Evolutionary conservation across 495 filamentous ascomycete species (phyloP).

Genomic region (Bacidia rubella): DNA sequence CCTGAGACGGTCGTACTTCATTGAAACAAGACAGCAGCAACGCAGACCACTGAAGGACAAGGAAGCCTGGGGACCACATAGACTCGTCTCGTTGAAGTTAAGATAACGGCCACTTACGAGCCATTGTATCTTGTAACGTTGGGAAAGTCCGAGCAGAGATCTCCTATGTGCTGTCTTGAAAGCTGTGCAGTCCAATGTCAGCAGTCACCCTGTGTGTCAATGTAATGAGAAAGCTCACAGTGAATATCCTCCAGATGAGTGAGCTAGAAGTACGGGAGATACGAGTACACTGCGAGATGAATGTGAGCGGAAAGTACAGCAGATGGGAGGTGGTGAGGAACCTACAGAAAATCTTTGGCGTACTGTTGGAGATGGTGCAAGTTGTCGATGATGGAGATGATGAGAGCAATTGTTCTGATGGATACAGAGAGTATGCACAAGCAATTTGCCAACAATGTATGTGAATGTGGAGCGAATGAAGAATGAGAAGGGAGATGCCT

Average conservation of each 20-base stretch:
- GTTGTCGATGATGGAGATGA: conserved; percentile 16
- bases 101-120: conserved; percentile 8
- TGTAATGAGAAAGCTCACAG: conserved; percentile 2
- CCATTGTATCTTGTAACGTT: conserved; percentile 10
- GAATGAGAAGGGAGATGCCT: conserved; percentile 21
- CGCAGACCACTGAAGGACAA: too few relatives aligned
- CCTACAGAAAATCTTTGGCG: conserved; percentile 9
- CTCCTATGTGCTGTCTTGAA: conserved; percentile 6
- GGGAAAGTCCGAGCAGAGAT: conserved; percentile 6
- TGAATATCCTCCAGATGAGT: conserved; percentile 3
- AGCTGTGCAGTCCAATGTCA: conserved; percentile 6
- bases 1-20: too few relatives aligned
- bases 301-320: not conserved
- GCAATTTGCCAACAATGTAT: conserved; percentile 39
- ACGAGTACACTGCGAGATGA: conserved; percentile 8
- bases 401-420: conserved; percentile 35
- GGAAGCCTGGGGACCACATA: too few relatives aligned
- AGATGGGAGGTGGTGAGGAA: not conserved
- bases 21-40: too few relatives aligned
- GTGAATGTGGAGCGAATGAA: conserved; percentile 29
- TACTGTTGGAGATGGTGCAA: conserved; percentile 12
- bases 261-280: conserved; percentile 11
- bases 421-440: conserved; percentile 31
- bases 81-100: too few relatives aligned
- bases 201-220: not conserved